These are phyloP conservation scores for Calophaca sinica DNA, from an alignment of 306 rosid genomes.

Conservation along the genomic window DNA sequence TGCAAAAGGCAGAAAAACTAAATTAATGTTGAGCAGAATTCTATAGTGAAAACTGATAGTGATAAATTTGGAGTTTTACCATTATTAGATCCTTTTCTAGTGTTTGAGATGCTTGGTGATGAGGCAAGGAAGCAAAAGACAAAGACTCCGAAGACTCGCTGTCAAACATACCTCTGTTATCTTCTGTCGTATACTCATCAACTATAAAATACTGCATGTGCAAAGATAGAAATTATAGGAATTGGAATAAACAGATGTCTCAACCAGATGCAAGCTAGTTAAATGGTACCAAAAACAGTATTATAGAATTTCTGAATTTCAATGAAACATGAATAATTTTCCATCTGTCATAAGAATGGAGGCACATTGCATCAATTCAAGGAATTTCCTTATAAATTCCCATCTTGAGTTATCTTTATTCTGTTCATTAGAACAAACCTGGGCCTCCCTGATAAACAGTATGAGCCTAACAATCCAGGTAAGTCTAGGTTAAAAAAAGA, in stretches of 20 bases:
- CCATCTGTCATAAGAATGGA: constrained; percentile 15
- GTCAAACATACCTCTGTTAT: constrained; percentile 51
- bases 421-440: constrained; percentile 13
- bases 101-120: constrained; percentile 63
- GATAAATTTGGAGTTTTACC: constrained; percentile 56
- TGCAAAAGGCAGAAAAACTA: constrained; percentile 43
- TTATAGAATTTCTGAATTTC: constrained; percentile 19
- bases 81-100: constrained; percentile 73
- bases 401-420: constrained; percentile 24
- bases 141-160: constrained; percentile 61
- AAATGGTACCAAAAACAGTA: constrained; percentile 26
- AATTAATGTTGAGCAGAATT: constrained; percentile 29
- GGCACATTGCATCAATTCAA: constrained; percentile 30
- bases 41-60: constrained; percentile 25
- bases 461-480: constrained; percentile 25
- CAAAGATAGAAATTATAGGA: constrained; percentile 47
- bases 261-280: constrained; percentile 32
- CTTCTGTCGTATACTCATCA: constrained; percentile 53
- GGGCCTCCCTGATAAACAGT: constrained; percentile 27
- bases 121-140: constrained; percentile 58
- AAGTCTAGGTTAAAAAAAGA: constrained; percentile 12
- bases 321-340: constrained; percentile 39
- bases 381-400: constrained; percentile 26
- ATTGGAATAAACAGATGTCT: constrained; percentile 28
- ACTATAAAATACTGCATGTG: constrained; percentile 53